A percentile compares a stretch with the other conserved stretches of the same genome.
Evolutionary conservation across 371 early-diverging fungal genomes (phyloP).

Genomic region (Cokeromyces recurvatus): DNA sequence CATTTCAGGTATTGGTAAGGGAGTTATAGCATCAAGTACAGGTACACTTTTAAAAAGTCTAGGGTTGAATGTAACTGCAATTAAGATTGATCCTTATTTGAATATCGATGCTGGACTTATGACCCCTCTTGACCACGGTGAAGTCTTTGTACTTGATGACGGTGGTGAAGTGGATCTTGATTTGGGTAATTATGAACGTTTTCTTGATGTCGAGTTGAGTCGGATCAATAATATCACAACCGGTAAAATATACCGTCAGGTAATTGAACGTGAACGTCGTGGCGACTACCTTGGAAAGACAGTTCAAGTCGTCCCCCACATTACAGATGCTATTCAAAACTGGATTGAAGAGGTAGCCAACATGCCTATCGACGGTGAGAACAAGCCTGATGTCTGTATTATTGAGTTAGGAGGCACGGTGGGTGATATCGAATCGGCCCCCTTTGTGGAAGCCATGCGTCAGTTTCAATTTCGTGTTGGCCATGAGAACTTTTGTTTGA

Average conservation of each 20-base stretch:
- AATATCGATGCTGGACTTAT: conserved; percentile 99
- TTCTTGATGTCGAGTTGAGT: conserved; percentile 89
- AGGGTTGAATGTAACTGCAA: conserved; percentile 93
- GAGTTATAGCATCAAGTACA: conserved; percentile 96
- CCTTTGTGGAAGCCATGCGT: conserved; percentile 98
- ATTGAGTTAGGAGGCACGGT: conserved; percentile 99
- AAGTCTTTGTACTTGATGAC: conserved; percentile 98
- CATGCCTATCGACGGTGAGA: conserved; percentile 82
- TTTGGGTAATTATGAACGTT: conserved; percentile 99
- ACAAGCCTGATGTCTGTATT: conserved; percentile 95
- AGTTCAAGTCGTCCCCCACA: conserved; percentile 97
- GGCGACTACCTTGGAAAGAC: conserved; percentile 99
- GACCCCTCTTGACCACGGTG: conserved; percentile 97
- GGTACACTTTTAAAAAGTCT: conserved; percentile 93
- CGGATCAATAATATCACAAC: conserved; percentile 98
- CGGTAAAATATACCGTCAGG: conserved; percentile 95
- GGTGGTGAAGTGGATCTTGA: conserved; percentile 99
- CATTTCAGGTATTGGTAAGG: conserved; percentile 99
- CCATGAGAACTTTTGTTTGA: conserved; percentile 92
- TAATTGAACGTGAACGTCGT: conserved; percentile 88
- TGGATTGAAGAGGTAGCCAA: conserved; percentile 95
- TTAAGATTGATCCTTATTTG: conserved; percentile 99
- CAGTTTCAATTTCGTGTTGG: conserved; percentile 98
- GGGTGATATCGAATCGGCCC: conserved; percentile 98
- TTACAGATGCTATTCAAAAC: conserved; percentile 96